These are phyloP conservation scores for Fomitopsis serialis DNA, from an alignment of 768 basidiomycete genomes.

Conservation along the genomic window DNA sequence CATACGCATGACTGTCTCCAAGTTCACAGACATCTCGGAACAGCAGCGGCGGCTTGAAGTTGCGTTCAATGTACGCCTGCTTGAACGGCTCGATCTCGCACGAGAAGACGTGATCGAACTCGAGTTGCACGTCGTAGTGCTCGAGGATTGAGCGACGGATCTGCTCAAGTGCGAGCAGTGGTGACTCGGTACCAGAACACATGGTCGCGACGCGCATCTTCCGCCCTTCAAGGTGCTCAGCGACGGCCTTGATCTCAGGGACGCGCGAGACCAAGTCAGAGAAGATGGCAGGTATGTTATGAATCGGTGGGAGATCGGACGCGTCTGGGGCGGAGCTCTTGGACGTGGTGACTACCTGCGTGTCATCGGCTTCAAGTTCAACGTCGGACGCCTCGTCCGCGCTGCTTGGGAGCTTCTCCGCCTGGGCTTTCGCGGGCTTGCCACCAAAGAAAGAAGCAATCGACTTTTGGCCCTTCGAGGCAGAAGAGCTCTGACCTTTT, in stretches of 20 bases:
- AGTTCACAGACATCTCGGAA: slow-evolving; percentile 95
- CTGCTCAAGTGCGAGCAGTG: slow-evolving; percentile 82
- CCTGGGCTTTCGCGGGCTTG: slow-evolving; percentile 10
- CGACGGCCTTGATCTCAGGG: slow-evolving; percentile 61
- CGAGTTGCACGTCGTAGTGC: slow-evolving; percentile 57
- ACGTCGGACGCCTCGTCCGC: slow-evolving; percentile 15
- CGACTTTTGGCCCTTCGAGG: slow-evolving; percentile 42
- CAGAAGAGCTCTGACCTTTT: slow-evolving; percentile 21
- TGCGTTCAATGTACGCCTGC: slow-evolving; percentile 95
- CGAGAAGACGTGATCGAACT: slow-evolving; percentile 90
- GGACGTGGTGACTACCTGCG: slow-evolving; percentile 17
- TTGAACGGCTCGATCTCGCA: slow-evolving; percentile 98
- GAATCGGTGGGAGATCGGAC: slow-evolving; percentile 73
- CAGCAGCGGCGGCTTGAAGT: slow-evolving; percentile 87
- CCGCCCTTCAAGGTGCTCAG: slow-evolving; percentile 64
- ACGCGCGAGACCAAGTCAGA: slow-evolving; percentile 64
- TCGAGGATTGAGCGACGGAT: slow-evolving; percentile 73
- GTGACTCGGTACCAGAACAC: slow-evolving; percentile 96
- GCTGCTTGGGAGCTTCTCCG: slow-evolving; percentile 3
- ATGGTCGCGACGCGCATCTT: slow-evolving; percentile 93
- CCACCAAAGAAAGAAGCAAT: slow-evolving; percentile 52
- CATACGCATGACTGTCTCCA: slow-evolving; percentile 72
- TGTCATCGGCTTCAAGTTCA: slow-evolving; percentile 8
- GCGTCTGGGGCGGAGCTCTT: background rate
- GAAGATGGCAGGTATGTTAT: slow-evolving; percentile 69